Conservation (phyloP, 2,329 filamentous ascomycete species). For the Phialemoniopsis sp. region DNA sequence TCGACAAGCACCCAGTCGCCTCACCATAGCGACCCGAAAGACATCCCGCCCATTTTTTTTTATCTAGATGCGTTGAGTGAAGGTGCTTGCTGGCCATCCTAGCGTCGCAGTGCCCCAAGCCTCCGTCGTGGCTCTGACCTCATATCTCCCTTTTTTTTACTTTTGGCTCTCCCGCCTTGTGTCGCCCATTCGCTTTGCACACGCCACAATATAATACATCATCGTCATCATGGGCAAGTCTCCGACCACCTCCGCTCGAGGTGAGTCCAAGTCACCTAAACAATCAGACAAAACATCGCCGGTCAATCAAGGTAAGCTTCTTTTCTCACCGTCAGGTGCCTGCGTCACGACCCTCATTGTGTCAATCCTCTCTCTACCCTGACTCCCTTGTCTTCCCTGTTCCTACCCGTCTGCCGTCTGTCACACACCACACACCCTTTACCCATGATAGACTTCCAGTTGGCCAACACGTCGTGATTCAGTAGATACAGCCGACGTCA, state of each 20-base stretch:
- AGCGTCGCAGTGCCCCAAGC: too few species aligned
- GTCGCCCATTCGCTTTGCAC: background rate
- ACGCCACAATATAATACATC: slow-evolving; percentile 33
- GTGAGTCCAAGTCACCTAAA: slow-evolving; percentile 45
- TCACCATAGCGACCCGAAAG: too few species aligned
- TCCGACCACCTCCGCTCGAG: slow-evolving; percentile 30
- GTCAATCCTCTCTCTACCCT: too few species aligned
- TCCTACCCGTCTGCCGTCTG: too few species aligned
- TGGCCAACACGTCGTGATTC: too few species aligned
- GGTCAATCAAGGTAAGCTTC: slow-evolving; percentile 1
- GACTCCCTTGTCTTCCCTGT: slow-evolving; percentile 14
- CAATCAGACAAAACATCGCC: slow-evolving; percentile 12
- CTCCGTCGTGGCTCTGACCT: slow-evolving; percentile 1
- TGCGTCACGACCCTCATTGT: too few species aligned
- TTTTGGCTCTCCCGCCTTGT: background rate
- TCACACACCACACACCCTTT: too few species aligned
- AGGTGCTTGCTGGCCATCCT: too few species aligned
- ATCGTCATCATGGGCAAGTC: slow-evolving; percentile 47
- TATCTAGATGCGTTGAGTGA: too few species aligned
- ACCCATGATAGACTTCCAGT: too few species aligned
- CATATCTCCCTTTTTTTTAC: slow-evolving; percentile 1
- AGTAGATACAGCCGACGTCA: slow-evolving; percentile 17
- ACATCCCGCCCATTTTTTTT: too few species aligned
- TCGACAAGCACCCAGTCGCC: too few species aligned
- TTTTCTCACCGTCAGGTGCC: slow-evolving; percentile 11